Evolutionary conservation across 352 stramenopile species (phyloP), one percentile per base, ranked within the genome.

Genomic region (Globisporangium mamillatum): DNA sequence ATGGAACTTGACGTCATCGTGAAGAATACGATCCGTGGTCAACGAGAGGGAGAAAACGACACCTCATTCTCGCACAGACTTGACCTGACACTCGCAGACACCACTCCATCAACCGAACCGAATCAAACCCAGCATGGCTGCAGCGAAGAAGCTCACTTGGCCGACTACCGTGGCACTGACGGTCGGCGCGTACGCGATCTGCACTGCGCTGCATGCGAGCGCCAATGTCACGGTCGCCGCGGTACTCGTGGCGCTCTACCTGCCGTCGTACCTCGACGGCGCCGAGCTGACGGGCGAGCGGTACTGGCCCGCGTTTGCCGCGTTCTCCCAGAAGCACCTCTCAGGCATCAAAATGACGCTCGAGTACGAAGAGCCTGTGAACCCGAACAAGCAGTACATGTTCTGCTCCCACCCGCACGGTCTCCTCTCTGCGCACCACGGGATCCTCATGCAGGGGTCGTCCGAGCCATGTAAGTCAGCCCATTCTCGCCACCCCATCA

Each of bases 321-420:
- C 55, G 22, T 83, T 80, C 75, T 72, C 71, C 25, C 55, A 27
- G 20, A 75, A 71, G 16, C 50, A 72, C 25, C 73, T 89, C 65
- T 57, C 73, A 4, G 62, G 72, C 25, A 79, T 91, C 59, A 70
- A 75, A 0, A 80, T 75, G 63, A 90, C 82, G 57, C 69, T 93
- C 44, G 83, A 93, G 67, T 91, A 87, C 70, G 84, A 95, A 59
- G 76, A 85, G 58, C 73, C 75, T 9, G 67, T 94, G 54, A 76
- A 89, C 41, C 76, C 81, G 5, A 65, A 59, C 32, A 84, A 82
- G 73, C 86, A 92, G 66, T 88, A 94, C 64, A 86, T 95, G 32
- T 91, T 93, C 59, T 89, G 76, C 63, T 90, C 81, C 3, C 88
- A 95, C 59, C 88, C 88, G 46, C 88, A 95, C 60, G 88, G 86